Base-by-base conservation (phyloP, 805 yeast genomes). In the Phaffomyces opuntiae region DNA sequence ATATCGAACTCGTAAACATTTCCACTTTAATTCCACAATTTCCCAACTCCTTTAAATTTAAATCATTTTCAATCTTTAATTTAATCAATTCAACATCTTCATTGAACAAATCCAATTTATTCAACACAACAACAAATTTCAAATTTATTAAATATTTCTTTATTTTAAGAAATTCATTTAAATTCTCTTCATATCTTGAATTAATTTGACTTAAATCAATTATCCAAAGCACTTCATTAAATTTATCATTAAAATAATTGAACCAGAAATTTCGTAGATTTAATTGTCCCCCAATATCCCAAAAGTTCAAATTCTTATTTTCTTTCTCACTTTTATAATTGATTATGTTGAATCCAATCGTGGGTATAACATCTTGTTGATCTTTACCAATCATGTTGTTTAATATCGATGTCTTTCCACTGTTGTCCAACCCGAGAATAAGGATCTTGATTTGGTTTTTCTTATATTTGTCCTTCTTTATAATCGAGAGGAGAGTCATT, bases 261-360 rank as follows among this genome's bases (percentile, higher is more conserved):
- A 86, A 80, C 98, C 98, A 90, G 70, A 89, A 89, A 16, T 90
- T 81, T 40, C 98, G 68, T 37, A 90, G 68, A 1, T 91, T 75
- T 39, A 74, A 66, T 62, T 90, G 98, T 2, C 98, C 98, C 6
- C 98, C 98, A 12, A 90, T 80, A 59, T 87, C 96, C 98, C 95
- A 84, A 29, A 83, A 60, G 51, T 81, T 81, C 43, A 84, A 59
- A 35, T 50, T 52, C 38, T 49, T 42, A 4, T 67, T 72, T 2
- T 62, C 49, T 21, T 21, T 21, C 7, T 5, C 24, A 50, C 69
- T 64, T 1, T 61, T 56, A 1, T 85, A 56, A 1, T 90, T 78
- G 41, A 77, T 74, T 51, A 90, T 91, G 54, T 80, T 83, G 64
- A 90, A 91, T 14, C 98, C 98, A 73, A 90, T 75, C 0, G 98